These are phyloP conservation scores for Colletotrichum noveboracense DNA, from an alignment of 2,329 filamentous ascomycete species.

Conservation along the genomic window DNA sequence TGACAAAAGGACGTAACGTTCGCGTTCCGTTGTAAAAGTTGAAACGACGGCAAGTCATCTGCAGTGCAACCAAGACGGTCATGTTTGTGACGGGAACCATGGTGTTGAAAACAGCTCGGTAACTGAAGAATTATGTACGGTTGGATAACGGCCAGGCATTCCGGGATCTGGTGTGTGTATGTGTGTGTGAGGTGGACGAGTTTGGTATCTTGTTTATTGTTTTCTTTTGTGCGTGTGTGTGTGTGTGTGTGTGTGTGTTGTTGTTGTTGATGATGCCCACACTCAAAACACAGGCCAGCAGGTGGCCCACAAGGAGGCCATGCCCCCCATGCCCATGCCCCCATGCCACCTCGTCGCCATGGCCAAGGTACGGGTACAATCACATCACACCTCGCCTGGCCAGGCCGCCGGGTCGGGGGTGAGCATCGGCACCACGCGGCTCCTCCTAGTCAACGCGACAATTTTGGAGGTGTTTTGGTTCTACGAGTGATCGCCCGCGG, in stretches of 20 bases:
- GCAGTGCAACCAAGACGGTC: neutral
- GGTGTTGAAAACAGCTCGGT: neutral
- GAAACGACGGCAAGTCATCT: conserved; percentile 4
- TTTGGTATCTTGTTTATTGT: conserved; percentile 15
- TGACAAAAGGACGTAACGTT: neutral
- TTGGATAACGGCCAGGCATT: neutral
- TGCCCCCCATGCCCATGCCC: neutral
- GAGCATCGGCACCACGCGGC: neutral
- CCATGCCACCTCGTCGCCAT: conserved; percentile 9
- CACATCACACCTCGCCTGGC: neutral
- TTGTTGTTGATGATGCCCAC: neutral
- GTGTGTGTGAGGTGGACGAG: neutral
- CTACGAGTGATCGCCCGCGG: neutral
- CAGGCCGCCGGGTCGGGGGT: neutral
- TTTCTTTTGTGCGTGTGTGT: neutral
- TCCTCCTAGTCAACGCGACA: neutral
- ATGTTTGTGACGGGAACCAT: neutral
- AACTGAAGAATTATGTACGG: neutral
- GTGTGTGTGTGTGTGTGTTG: neutral
- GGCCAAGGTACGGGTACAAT: neutral
- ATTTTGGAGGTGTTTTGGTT: neutral
- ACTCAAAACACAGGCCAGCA: neutral
- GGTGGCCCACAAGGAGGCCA: neutral
- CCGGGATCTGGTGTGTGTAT: neutral
- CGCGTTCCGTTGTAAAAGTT: neutral